Percentiles rank a stretch among this genome's conserved stretches.
phyloP scores from a whole-genome alignment of 306 rosid species.

The Castanospermum australe region DNA sequence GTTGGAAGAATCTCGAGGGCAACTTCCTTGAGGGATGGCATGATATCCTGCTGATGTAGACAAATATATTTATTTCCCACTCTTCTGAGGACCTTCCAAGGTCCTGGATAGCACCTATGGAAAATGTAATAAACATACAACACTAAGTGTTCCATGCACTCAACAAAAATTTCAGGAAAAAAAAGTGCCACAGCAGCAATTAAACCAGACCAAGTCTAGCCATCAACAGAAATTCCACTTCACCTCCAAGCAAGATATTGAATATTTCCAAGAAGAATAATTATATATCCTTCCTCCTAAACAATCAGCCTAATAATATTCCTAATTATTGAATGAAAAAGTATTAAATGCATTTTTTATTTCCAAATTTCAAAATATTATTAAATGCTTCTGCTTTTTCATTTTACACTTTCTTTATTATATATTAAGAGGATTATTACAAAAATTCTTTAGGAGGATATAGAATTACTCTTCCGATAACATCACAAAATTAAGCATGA shows the following conservation, averaged over 20 bases:
- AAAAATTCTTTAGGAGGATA: too few relatives aligned
- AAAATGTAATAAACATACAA: background rate
- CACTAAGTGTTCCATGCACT: background rate
- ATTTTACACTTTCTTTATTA: too few relatives aligned
- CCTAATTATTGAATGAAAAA: too few relatives aligned
- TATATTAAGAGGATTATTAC: too few relatives aligned
- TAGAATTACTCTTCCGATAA: too few relatives aligned
- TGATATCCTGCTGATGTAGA: constrained; percentile 70
- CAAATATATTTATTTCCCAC: constrained; percentile 51
- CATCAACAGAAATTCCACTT: background rate
- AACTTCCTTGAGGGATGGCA: constrained; percentile 96
- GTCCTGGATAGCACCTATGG: constrained; percentile 82
- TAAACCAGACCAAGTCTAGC: background rate
- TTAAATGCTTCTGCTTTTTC: too few relatives aligned
- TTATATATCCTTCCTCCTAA: too few relatives aligned
- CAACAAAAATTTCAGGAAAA: background rate
- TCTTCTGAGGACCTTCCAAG: constrained; percentile 84
- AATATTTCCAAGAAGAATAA: constrained; percentile 1
- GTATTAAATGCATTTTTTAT: too few relatives aligned
- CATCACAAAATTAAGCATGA: background rate
- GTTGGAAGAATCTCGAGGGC: constrained; percentile 88
- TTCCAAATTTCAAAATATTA: too few relatives aligned
- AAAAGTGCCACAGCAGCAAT: background rate
- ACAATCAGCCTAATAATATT: too few relatives aligned
- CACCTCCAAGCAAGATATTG: background rate